Base-by-base conservation (phyloP, 2,329 filamentous ascomycete species). In the Lecanicillium sp. region DNA sequence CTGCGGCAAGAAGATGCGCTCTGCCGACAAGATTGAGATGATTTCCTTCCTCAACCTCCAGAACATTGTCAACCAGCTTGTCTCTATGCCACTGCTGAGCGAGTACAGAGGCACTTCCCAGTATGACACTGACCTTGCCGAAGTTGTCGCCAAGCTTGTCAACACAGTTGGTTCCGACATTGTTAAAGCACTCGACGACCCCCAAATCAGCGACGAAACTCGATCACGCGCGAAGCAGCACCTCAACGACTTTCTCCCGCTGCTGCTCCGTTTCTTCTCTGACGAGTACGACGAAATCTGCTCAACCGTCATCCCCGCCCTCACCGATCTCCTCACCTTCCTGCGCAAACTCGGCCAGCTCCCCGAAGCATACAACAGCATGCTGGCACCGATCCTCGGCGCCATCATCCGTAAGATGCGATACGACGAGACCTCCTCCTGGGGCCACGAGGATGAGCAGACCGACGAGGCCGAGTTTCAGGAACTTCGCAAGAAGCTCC, bases 261-360 rank as follows among this genome's bases (percentile, higher is more conserved):
- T 90, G 56, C 77, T 97, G 11, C 74, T 98, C 43, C 87, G 91
- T 32, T 96, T 96, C 73, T 96, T 98, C 69, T 87, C 90, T 20
- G 93, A 98, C 66, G 90, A 98, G 63, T 98, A 94, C 65, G 93
- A 98, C 66, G 93, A 98, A 70, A 85, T 98, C 56, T 97, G 93
- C 73, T 94, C 90, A 29, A 93, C 89, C 11, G 89, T 97, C 50
- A 95, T 98, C 52, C 87, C 90, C 19, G 91, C 88, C 30, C 80
- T 97, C 48, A 95, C 88, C 41, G 94, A 98, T 60, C 79, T 97
- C 41, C 78, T 98, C 52, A 90, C 89, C 23, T 91, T 95, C 64
- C 78, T 97, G 55, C 85, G 93, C 49, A 95, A 90, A 66, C 74
- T 90, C 30, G 78, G 84, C 11, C 74, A 81, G 17, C 73, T 94